Base-by-base conservation (phyloP, 2,329 filamentous ascomycete species). In the Colletotrichum orbiculare region DNA sequence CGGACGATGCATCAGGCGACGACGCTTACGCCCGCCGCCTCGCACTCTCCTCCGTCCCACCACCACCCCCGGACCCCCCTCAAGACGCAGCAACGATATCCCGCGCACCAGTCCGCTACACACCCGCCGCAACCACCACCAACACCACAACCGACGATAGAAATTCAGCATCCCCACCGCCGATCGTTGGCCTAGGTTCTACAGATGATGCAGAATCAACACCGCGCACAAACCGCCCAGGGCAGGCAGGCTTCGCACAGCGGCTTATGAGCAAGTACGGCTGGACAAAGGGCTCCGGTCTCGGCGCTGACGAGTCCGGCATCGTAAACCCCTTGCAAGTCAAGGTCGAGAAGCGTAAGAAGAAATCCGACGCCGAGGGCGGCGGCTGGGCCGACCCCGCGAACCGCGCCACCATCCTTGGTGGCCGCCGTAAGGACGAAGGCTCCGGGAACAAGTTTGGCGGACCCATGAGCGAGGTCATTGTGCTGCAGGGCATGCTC, bases 231-330 rank as follows among this genome's bases (percentile, higher is more conserved):
- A 87, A 82, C 61, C 88, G 89, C 3, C 93, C 94, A 0, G 93
- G 93, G 13, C 92, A 97, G 76, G 87, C 89, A 69, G 92, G 90
- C 55, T 97, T 97, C 76, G 96, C 93, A 0, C 88, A 94, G 69
- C 91, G 94, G 39, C 86, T 98, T 60, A 93, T 99, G 88, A 87
- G 88, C 67, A 98, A 97, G 75, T 96, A 97, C 79, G 96, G 96
- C 60, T 98, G 94, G 92, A 90, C 89, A 41, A 91, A 94, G 73
- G 96, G 96, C 33, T 86, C 90, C 67, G 96, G 96, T 17, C 87
- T 99, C 4, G 96, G 96, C 69, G 94, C 93, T 13, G 87, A 90
- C 67, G 89, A 88, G 38, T 88, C 89, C 33, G 96, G 96, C 66
- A 97, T 99, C 71, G 85, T 93, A 58, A 92, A 94, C 25, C 92